Evolutionary conservation across 306 rosid species (phyloP).

Genomic region (Acacia melanoxylon): DNA sequence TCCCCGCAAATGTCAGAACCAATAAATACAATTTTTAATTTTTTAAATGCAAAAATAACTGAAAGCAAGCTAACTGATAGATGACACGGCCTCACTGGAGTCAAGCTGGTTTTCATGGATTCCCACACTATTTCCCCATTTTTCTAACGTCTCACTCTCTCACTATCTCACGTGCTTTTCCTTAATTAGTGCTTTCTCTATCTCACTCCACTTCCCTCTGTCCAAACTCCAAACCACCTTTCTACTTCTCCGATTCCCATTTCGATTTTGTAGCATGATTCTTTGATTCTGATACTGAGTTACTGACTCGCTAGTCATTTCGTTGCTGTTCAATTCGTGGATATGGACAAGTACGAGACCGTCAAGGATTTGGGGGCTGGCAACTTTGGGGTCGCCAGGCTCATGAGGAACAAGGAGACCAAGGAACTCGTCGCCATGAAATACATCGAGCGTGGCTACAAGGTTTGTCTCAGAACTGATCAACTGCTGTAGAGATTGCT

Average conservation of each 20-base stretch:
- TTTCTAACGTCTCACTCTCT: not conserved
- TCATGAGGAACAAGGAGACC: conserved; percentile 61
- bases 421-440: conserved; percentile 77
- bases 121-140: conserved; percentile 18
- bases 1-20: not conserved
- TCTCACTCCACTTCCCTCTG: not conserved
- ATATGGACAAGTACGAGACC: conserved; percentile 62
- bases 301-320: not conserved
- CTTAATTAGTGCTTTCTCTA: not conserved
- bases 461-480: conserved; percentile 29
- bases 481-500: not conserved
- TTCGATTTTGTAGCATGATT: conserved; percentile 7
- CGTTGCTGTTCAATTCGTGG: not conserved
- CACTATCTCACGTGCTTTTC: conserved; percentile 23
- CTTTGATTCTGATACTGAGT: conserved; percentile 11
- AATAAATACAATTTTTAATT: not conserved
- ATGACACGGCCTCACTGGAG: conserved; percentile 3
- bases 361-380: conserved; percentile 68
- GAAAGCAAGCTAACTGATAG: conserved; percentile 3
- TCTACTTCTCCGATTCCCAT: conserved; percentile 2
- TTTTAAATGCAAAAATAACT: not conserved
- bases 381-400: conserved; percentile 70
- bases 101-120: conserved; percentile 32
- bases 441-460: conserved; percentile 68
- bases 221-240: not conserved